These are phyloP conservation scores for Neofusicoccum laricinum DNA, from an alignment of 2,329 filamentous ascomycete species.

Conservation along the genomic window DNA sequence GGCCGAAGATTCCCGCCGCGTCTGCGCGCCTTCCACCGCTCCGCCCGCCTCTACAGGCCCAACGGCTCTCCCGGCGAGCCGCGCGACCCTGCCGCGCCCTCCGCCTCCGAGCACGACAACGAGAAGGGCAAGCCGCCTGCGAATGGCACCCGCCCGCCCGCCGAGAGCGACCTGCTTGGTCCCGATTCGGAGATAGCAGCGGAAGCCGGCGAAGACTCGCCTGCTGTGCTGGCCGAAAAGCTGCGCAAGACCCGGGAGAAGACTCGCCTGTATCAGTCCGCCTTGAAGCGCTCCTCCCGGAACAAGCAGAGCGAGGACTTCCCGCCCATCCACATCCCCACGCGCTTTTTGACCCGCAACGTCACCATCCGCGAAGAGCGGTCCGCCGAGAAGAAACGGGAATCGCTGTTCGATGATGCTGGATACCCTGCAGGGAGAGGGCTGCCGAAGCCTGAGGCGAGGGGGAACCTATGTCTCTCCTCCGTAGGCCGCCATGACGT, in stretches of 20 bases:
- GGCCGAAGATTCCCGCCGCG: constrained; percentile 35
- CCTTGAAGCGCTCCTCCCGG: constrained; percentile 32
- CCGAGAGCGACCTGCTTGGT: constrained; percentile 21
- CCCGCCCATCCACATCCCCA: constrained; percentile 50
- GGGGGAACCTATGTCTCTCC: neutral
- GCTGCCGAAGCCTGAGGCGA: constrained; percentile 16
- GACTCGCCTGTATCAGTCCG: constrained; percentile 32
- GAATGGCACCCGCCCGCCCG: neutral
- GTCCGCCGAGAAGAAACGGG: neutral
- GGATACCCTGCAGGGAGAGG: neutral
- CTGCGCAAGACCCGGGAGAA: constrained; percentile 34
- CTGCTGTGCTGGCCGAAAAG: constrained; percentile 34
- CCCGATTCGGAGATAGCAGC: constrained; percentile 19
- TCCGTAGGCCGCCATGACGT: neutral
- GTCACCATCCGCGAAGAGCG: constrained; percentile 43
- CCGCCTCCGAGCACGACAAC: neutral
- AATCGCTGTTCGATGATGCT: neutral
- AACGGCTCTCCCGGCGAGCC: constrained; percentile 25
- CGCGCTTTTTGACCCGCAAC: constrained; percentile 55
- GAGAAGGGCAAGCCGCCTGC: neutral
- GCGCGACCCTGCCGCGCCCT: constrained; percentile 14
- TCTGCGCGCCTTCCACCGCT: constrained; percentile 34
- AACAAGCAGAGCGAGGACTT: constrained; percentile 32
- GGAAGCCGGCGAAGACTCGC: constrained; percentile 25
- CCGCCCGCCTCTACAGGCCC: constrained; percentile 21